Evolutionary conservation across 208 protist species (phyloP), one percentile per base, ranked within the genome.

Genomic region (Leishmania mexicana): DNA sequence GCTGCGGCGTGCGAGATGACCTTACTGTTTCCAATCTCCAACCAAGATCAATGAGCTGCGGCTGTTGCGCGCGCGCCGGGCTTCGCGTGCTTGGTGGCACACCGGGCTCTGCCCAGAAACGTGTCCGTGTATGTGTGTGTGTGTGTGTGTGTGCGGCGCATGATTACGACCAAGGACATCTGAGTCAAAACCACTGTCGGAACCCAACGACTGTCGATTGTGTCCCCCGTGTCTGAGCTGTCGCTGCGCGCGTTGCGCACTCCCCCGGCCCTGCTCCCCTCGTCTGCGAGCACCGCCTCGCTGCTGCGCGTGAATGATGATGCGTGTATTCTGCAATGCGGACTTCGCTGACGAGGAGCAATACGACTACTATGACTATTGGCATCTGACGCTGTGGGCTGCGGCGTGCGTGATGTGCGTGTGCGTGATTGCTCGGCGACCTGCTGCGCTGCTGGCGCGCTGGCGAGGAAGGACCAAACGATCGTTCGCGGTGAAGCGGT

Each of bases 31-130:
- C 35, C 73, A 47, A 54, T 80, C 81, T 87, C 83, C 86, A 89
- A 89, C 86, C 86, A 85, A 89, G 83, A 89, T 89, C 86, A 80
- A 89, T 89, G 86, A 89, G 83, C 53, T 60, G 67, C 80, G 17
- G 3, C 65, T 47, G 60, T 2, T 71, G 38, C 21, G 38, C 65
- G 65, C 40, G 65, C 47, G 38, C 40, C 24, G 57, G 17, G 57
- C 24, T n/a, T 62, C 10, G 58, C 17, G 42, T 76, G 79, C 19
- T 4, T 13, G 45, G 65, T 31, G 38, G 31, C 54, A 47, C 35
- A 49, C 71, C n/a, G 15, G 54, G 58, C 31, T 51, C 57, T 68
- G 31, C 4, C 31, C 62, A n/a, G 11, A n/a, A 19, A 13, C 35
- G n/a, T 17, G 28, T 24, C n/a, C 28, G 40, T 38, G 11, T 0